Percentiles rank a stretch among this genome's conserved stretches.
Evolutionary conservation across 495 filamentous ascomycete genomes (phyloP).

Genomic region (Cercophora sp.): DNA sequence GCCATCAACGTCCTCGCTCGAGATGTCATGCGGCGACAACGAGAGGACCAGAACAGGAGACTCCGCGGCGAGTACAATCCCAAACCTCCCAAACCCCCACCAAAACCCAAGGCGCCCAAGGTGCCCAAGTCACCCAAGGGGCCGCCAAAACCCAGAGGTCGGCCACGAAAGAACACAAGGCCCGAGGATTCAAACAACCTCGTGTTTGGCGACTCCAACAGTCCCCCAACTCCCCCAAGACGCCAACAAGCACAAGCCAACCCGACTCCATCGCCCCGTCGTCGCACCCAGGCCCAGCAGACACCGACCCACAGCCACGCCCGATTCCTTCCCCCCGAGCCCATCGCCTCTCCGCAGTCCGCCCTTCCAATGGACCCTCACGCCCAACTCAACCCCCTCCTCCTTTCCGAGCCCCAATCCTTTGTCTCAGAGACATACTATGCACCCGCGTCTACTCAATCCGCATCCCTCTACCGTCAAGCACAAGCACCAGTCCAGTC

Average conservation of each 20-base stretch:
- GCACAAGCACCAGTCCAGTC: neutral
- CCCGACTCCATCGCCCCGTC: neutral
- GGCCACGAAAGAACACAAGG: neutral
- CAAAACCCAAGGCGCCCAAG: neutral
- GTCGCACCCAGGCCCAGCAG: neutral
- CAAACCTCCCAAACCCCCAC: constrained; percentile 10
- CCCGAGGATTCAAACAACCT: neutral
- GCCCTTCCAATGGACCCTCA: neutral
- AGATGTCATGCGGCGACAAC: constrained; percentile 71
- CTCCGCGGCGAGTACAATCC: neutral
- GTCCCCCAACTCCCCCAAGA: too few species aligned
- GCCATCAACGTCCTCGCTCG: constrained; percentile 66
- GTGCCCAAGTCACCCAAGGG: neutral
- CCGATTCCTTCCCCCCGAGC: neutral
- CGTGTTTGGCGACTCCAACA: neutral
- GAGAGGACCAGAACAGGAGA: constrained; percentile 60
- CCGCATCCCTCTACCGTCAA: neutral
- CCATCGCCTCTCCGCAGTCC: neutral
- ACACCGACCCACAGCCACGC: neutral
- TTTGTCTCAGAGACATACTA: too few species aligned
- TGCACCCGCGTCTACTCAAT: too few species aligned
- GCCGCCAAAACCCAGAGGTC: too few species aligned
- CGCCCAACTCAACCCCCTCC: too few species aligned
- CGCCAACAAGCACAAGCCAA: neutral
- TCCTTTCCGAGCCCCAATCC: too few species aligned